phyloP scores from a whole-genome alignment of 495 filamentous ascomycete genomes.

The Penicillium roqueforti region DNA sequence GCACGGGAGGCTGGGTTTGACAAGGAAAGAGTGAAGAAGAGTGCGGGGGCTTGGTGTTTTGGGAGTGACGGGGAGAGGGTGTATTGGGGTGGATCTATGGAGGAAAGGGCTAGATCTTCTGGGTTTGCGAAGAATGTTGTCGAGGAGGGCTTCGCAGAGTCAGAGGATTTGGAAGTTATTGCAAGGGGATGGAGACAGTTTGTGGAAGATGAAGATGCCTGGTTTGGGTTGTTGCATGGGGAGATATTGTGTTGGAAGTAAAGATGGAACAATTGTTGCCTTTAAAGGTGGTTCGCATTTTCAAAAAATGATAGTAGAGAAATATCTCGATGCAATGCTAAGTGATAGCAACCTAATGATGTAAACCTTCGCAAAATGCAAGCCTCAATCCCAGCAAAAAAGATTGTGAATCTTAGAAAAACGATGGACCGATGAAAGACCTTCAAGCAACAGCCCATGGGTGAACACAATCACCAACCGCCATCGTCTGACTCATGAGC shows the following conservation, averaged over 20 bases:
- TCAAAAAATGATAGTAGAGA: neutral
- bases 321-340: neutral
- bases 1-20: conserved; percentile 46
- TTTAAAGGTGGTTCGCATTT: neutral
- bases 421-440: neutral
- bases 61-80: conserved; percentile 37
- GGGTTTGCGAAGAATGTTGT: conserved; percentile 37
- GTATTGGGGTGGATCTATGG: conserved; percentile 50
- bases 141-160: conserved; percentile 34
- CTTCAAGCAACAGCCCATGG: neutral
- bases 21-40: conserved; percentile 28
- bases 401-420: neutral
- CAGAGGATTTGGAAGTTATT: conserved; percentile 38
- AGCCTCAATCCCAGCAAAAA: neutral
- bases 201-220: conserved; percentile 45
- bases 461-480: neutral
- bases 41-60: conserved; percentile 47
- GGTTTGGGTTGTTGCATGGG: conserved; percentile 50
- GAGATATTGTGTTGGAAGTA: conserved; percentile 50
- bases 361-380: neutral
- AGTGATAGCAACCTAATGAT: neutral
- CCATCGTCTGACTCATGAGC: conserved; percentile 12
- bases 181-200: conserved; percentile 42
- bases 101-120: conserved; percentile 34
- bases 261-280: neutral